phyloP scores from a whole-genome alignment of 1,284 basidiomycete species.

The Puccinia brachypodii region DNA sequence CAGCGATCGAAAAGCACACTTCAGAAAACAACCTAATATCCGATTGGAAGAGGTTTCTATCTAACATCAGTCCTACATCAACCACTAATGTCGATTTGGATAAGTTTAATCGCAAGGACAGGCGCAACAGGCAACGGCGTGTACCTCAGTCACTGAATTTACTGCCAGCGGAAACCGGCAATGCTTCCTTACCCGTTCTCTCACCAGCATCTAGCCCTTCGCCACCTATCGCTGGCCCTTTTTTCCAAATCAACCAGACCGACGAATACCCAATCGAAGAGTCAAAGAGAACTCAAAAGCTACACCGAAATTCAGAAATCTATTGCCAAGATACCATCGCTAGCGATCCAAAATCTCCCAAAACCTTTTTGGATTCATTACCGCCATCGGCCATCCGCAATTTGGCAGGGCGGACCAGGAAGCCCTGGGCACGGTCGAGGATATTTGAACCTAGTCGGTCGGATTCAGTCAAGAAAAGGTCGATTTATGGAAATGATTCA shows the following conservation, averaged over 20 bases:
- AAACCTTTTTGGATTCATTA: neutral
- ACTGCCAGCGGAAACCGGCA: neutral
- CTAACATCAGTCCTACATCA: neutral
- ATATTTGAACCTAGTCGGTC: neutral
- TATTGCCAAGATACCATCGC: neutral
- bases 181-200: neutral
- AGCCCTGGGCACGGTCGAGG: neutral
- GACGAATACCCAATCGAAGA: neutral
- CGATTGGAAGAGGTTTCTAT: constrained; percentile 10
- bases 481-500: neutral
- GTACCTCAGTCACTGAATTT: neutral
- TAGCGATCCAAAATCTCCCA: neutral
- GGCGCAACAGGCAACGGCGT: neutral
- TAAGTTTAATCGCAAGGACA: neutral
- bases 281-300: neutral
- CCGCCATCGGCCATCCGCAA: neutral
- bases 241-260: neutral
- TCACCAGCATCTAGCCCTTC: neutral
- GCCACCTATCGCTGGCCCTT: neutral
- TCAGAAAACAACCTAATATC: neutral
- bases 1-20: neutral
- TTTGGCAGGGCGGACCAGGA: neutral
- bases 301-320: neutral
- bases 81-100: neutral
- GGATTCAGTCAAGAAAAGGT: neutral